phyloP scores from a whole-genome alignment of 1,139 yeast genomes.

The Yamadazyma membranifaciens region DNA sequence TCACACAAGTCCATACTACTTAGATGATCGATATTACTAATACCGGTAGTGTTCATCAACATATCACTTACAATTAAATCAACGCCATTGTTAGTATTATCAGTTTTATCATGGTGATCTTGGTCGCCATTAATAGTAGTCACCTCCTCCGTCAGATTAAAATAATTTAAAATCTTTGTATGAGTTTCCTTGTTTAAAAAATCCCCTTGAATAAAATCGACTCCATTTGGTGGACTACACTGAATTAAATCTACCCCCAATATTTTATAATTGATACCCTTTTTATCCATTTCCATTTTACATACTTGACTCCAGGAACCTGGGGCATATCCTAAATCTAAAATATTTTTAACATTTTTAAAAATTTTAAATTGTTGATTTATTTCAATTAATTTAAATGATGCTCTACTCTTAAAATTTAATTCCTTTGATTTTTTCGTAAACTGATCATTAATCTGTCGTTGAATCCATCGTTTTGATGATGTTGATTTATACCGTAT shows the following conservation, averaged over 20 bases:
- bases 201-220: slow-evolving; percentile 42
- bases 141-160: slow-evolving; percentile 3
- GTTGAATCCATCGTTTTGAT: slow-evolving; percentile 59
- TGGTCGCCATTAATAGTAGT: neutral
- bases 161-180: slow-evolving; percentile 20
- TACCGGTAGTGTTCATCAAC: slow-evolving; percentile 50
- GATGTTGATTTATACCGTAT: slow-evolving; percentile 25
- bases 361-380: slow-evolving; percentile 64
- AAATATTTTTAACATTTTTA: slow-evolving; percentile 51
- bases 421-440: slow-evolving; percentile 63
- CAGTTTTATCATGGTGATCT: neutral
- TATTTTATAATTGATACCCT: slow-evolving; percentile 16
- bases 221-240: slow-evolving; percentile 41
- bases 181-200: slow-evolving; percentile 37
- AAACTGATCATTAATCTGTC: slow-evolving; percentile 65
- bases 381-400: slow-evolving; percentile 75
- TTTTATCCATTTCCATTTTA: slow-evolving; percentile 20
- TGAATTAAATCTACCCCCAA: slow-evolving; percentile 43
- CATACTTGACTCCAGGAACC: slow-evolving; percentile 53
- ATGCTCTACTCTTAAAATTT: slow-evolving; percentile 81
- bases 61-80: slow-evolving; percentile 45
- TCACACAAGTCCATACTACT: slow-evolving; percentile 48
- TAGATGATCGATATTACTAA: slow-evolving; percentile 40
- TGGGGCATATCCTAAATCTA: slow-evolving; percentile 65
- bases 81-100: neutral